Percentiles rank a stretch among this genome's conserved stretches.
These are phyloP conservation scores for Lasiosphaeria ovina DNA, from an alignment of 495 filamentous ascomycete species.

Conservation along the genomic window DNA sequence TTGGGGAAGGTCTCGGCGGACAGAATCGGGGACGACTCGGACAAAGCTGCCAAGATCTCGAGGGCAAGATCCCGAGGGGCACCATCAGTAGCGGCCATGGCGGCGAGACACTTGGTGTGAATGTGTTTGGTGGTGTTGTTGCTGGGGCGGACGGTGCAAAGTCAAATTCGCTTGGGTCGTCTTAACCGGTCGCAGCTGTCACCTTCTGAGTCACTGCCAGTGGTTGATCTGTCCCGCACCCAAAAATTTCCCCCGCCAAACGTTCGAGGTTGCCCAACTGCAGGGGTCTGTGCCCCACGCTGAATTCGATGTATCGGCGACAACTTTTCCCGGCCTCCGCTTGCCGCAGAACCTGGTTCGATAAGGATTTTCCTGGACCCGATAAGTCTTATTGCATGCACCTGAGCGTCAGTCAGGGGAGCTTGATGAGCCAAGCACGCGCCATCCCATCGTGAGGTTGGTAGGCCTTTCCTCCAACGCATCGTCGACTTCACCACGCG, in stretches of 20 bases:
- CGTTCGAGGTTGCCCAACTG: background rate
- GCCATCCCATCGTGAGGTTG: background rate
- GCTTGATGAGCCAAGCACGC: background rate
- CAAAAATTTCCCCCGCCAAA: slow-evolving; percentile 3
- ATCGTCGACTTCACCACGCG: background rate
- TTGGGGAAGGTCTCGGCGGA: slow-evolving; percentile 76
- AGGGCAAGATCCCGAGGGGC: slow-evolving; percentile 56
- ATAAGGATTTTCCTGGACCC: background rate
- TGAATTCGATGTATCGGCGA: background rate
- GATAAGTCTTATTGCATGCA: background rate
- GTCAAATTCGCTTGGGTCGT: background rate
- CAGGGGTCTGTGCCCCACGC: slow-evolving; percentile 1
- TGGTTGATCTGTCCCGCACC: slow-evolving; percentile 2
- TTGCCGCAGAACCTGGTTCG: background rate
- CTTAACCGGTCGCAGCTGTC: background rate
- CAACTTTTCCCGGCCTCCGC: background rate
- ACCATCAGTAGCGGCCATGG: slow-evolving; percentile 28
- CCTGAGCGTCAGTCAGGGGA: background rate
- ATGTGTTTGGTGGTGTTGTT: slow-evolving; percentile 3
- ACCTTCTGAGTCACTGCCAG: slow-evolving; percentile 1
- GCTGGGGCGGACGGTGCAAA: background rate
- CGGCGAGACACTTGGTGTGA: slow-evolving; percentile 3
- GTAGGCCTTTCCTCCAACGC: background rate
- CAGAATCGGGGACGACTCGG: slow-evolving; percentile 61
- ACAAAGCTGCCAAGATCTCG: slow-evolving; percentile 65